Percentiles rank a stretch among this genome's conserved stretches.
These are phyloP conservation scores for Serendipita sp. DNA, from an alignment of 768 basidiomycete genomes.

Conservation along the genomic window DNA sequence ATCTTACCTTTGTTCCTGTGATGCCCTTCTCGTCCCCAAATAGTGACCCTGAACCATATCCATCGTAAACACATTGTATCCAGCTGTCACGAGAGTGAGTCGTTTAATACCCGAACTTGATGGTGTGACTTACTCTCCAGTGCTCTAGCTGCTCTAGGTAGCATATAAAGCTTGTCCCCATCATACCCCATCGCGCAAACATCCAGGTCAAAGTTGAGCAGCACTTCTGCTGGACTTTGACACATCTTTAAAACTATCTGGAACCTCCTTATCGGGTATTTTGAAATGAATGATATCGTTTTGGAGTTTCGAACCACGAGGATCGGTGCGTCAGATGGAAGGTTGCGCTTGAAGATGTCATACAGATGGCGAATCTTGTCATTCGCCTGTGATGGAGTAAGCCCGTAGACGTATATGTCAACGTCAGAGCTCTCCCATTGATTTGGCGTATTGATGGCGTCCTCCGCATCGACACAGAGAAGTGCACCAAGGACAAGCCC, in stretches of 20 bases:
- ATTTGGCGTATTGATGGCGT: not conserved
- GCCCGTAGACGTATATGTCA: conserved; percentile 7
- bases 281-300: conserved; percentile 9
- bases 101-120: not conserved
- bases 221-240: conserved; percentile 5
- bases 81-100: not conserved
- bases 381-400: conserved; percentile 5
- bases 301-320: conserved; percentile 10
- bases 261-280: conserved; percentile 5
- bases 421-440: not conserved
- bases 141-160: conserved; percentile 9
- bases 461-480: not conserved
- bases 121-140: conserved; percentile 7
- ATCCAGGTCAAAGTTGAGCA: conserved; percentile 12
- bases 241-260: conserved; percentile 10
- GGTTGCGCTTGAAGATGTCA: conserved; percentile 8
- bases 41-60: conserved; percentile 11
- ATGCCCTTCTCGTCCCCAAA: conserved; percentile 8
- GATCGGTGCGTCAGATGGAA: not conserved
- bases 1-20: conserved; percentile 9
- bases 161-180: conserved; percentile 8
- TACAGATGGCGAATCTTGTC: conserved; percentile 7
- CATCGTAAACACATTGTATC: conserved; percentile 11
- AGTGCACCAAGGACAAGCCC: conserved; percentile 9
- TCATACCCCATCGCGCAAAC: conserved; percentile 9